Conservation (phyloP, 164 flowering plant species). For the Umbilicus rupestris region DNA sequence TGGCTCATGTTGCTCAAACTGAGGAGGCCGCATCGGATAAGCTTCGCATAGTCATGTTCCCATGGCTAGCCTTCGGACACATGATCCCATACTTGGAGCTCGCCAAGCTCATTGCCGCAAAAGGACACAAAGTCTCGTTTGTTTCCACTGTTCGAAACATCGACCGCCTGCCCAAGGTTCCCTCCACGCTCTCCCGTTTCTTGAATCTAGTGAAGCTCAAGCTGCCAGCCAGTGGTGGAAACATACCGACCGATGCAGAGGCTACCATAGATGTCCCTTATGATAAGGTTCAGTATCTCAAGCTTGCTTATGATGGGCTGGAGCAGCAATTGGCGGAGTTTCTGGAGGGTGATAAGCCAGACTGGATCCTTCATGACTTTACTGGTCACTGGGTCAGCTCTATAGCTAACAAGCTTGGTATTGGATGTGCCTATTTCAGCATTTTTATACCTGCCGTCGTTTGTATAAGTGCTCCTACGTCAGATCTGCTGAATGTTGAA, state of each 20-base stretch:
- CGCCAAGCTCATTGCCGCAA: constrained; percentile 25
- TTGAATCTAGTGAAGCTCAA: constrained; percentile 16
- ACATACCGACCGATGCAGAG: constrained; percentile 19
- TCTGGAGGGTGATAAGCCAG: not conserved
- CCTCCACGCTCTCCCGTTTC: constrained; percentile 8
- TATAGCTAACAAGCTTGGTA: constrained; percentile 4
- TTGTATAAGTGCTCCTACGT: not conserved
- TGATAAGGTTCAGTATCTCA: constrained; percentile 13
- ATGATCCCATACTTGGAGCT: constrained; percentile 34
- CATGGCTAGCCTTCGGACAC: constrained; percentile 42
- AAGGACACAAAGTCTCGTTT: constrained; percentile 30
- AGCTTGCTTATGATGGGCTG: constrained; percentile 13
- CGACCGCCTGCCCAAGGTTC: constrained; percentile 20
- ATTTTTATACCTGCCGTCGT: not conserved
- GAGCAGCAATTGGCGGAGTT: not conserved
- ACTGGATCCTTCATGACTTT: constrained; percentile 22
- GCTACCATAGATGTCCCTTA: constrained; percentile 23
- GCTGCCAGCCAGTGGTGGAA: constrained; percentile 3
- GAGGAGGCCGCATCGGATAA: constrained; percentile 11
- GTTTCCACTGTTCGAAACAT: constrained; percentile 22
- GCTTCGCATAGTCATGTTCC: constrained; percentile 20
- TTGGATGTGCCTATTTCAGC: constrained; percentile 2
- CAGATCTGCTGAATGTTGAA: not conserved
- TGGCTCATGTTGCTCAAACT: not conserved
- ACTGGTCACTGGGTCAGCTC: constrained; percentile 5